Evolutionary conservation across 2,329 filamentous ascomycete species (phyloP).

Genomic region (Magnaporthales sp.): DNA sequence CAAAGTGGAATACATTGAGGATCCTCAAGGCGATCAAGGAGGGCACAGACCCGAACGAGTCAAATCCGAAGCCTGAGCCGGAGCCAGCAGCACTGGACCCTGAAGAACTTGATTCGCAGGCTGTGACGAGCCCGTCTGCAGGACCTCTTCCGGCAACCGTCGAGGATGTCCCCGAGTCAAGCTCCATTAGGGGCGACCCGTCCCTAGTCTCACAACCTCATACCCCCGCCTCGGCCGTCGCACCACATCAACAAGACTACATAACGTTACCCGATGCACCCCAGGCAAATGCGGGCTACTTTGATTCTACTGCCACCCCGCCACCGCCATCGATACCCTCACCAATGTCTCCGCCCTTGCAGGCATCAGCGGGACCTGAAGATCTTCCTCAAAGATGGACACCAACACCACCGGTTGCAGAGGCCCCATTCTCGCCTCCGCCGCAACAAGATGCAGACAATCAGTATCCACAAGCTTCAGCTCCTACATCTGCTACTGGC

Average conservation of each 20-base stretch:
- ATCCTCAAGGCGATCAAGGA: constrained; percentile 88
- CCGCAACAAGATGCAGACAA: constrained; percentile 19
- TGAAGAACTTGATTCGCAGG: constrained; percentile 56
- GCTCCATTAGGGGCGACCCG: constrained; percentile 20
- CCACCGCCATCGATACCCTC: constrained; percentile 12
- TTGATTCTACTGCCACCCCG: constrained; percentile 5
- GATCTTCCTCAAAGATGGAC: constrained; percentile 14
- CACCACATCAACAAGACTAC: constrained; percentile 15
- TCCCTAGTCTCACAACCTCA: constrained; percentile 24
- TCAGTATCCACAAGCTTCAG: constrained; percentile 22
- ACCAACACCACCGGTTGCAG: constrained; percentile 18
- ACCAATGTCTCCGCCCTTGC: constrained; percentile 19
- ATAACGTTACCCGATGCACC: constrained; percentile 20
- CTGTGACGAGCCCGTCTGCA: constrained; percentile 11
- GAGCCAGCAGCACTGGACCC: constrained; percentile 34
- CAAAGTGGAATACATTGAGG: constrained; percentile 88
- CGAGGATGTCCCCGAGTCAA: constrained; percentile 44
- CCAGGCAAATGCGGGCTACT: constrained; percentile 11
- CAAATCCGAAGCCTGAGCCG: constrained; percentile 62
- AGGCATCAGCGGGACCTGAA: constrained; percentile 15
- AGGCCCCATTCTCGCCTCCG: constrained; percentile 20
- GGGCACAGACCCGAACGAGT: constrained; percentile 83
- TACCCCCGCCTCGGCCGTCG: constrained; percentile 26
- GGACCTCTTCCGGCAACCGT: constrained; percentile 32
- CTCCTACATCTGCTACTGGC: constrained; percentile 8